Conservation (phyloP, 2,329 filamentous ascomycete species). For the Lomentospora prolificans region DNA sequence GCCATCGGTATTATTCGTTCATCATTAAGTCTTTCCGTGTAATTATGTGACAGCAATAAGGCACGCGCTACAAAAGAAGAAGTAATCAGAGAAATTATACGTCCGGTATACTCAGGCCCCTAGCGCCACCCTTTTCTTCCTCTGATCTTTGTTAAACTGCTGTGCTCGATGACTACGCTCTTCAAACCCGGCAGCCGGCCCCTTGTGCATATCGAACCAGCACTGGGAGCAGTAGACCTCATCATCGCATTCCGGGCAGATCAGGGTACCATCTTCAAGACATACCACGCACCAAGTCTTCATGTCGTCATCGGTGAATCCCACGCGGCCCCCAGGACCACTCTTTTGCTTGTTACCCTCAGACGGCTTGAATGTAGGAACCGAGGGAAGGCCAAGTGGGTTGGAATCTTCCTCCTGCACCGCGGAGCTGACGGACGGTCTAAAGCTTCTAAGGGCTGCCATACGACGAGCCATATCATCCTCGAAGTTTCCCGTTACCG, state of each 20-base stretch:
- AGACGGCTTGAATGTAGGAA: constrained; percentile 38
- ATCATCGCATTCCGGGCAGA: constrained; percentile 60
- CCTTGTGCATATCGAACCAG: constrained; percentile 73
- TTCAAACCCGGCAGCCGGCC: constrained; percentile 58
- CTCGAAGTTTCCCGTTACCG: constrained; percentile 24
- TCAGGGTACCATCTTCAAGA: constrained; percentile 64
- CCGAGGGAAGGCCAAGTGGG: constrained; percentile 35
- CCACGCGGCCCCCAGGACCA: neutral
- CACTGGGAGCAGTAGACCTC: constrained; percentile 69
- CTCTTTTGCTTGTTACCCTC: constrained; percentile 24
- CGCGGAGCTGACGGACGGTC: constrained; percentile 16
- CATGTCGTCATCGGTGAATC: constrained; percentile 59
- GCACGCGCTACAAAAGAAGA: neutral
- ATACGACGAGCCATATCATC: constrained; percentile 41
- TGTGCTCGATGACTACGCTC: constrained; percentile 61
- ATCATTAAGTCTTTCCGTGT: neutral
- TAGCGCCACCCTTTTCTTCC: constrained; percentile 23
- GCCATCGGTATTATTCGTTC: neutral
- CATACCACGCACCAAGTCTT: constrained; percentile 77
- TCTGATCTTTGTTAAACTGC: constrained; percentile 35
- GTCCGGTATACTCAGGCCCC: constrained; percentile 20
- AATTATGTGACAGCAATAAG: neutral
- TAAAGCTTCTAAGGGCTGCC: constrained; percentile 35
- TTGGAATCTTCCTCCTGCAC: constrained; percentile 16
- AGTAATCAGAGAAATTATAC: neutral